Evolutionary conservation across 768 basidiomycete species (phyloP), one percentile per base, ranked within the genome.

Genomic region (Phanerochaete sordida): DNA sequence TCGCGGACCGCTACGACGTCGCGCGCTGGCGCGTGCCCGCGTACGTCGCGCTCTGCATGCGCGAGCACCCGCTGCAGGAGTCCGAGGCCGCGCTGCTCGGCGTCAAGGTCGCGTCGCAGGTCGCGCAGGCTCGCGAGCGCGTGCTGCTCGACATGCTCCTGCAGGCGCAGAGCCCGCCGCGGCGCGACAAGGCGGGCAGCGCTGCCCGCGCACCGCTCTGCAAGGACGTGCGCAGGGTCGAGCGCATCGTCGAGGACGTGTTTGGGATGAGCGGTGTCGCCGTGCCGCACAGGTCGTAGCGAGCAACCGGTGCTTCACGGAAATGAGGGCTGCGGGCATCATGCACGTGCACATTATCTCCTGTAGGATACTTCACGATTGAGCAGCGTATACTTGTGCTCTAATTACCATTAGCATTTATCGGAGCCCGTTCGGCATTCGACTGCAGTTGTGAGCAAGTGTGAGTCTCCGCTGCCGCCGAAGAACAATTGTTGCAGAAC

Each of bases 41-140:
- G 21, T 63, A 60, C 45, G 44, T 60, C 19, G 39, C 50, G 19
- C 31, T 63, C 16, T 63, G 58, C 43, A 27, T 45, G 43, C 31
- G 58, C n/a, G 56, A 53, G 12, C 27, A 27, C 12, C 33, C 62
- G 2, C 27, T 63, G 6, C 48, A 43, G 12, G 55, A 56, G 56
- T 35, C 27, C 13, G 62, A 63, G 33, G 59, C 56, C 1, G 53
- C 49, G 37, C n/a, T 35, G 43, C 55, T 63, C 23, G 62, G 62
- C 2, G 44, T 44, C 1, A 47, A 53, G 43, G 31, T 54, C 13
- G 56, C 59, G 6, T 33, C 59, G 16, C 54, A 47, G 44, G 23
- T 63, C 24, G 53, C 54, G 6, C 37, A 57, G 49, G 55, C 52
- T 15, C 28, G 62, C 13, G 62, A 63, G 62, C 21, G 33, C 28